Evolutionary conservation across 1,139 yeast species (phyloP), one percentile per base, ranked within the genome.

Genomic region (Suhomyces yuchorum): DNA sequence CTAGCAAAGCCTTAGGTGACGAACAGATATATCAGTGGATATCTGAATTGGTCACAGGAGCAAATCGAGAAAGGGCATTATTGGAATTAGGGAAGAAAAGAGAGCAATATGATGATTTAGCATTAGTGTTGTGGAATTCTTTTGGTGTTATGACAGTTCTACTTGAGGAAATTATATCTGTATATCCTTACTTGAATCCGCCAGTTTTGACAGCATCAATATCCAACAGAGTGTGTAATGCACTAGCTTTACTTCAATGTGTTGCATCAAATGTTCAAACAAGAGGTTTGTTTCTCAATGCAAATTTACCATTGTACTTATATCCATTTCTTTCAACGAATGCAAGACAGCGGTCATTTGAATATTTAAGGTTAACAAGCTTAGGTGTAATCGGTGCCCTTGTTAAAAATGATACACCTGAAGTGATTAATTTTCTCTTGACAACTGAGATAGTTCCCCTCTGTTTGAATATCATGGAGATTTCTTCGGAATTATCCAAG

Each of bases 301-400:
- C 98, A 1, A 96, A 93, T 60, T 83, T 93, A 50, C 97, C 98
- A 37, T 75, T 93, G 48, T 93, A 91, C 61, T 75, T 93, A 51
- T 93, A 93, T 67, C 99, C 99, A 19, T 93, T 93, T 61, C 77
- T 93, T 63, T 90, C 91, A 58, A 92, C 98, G 4, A 88, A 89
- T 54, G 89, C 96, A 37, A 86, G 93, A 62, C 92, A 91, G 57
- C 78, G 97, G 56, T 89, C 97, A 11, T 93, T 92, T 71, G 99
- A 93, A 68, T 93, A 93, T 65, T 77, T 93, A 58, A 78, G 99
- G 55, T 77, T 93, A 53, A 93, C 99, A 1, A 87, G 96, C 49
- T 79, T 93, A 51, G 99, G 99, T 33, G 98, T 93, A 4, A 89
- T 93, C 65, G 99, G 99, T 15, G 99, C 99, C 0, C 73, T 93